Percentiles rank a stretch among this genome's conserved stretches.
Evolutionary conservation across 352 stramenopile genomes (phyloP).

Genomic region (Albugo laibachii): DNA sequence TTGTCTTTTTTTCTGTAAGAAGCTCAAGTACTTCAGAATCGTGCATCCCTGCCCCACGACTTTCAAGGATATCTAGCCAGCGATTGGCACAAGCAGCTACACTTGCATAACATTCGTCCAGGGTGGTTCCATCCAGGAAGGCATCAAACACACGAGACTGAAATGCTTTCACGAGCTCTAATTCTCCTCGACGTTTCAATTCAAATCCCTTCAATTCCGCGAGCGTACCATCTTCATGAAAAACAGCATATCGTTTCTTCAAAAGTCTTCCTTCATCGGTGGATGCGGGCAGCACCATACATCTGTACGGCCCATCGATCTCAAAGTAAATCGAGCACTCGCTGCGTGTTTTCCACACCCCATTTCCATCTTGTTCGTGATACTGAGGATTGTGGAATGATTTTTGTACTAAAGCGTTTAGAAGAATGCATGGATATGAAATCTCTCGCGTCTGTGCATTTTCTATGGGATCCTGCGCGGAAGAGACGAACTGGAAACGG

Average conservation of each 20-base stretch:
- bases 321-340: conserved; percentile 99
- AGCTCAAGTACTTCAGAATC: conserved; percentile 94
- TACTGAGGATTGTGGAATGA: conserved; percentile 98
- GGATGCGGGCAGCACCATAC: conserved; percentile 96
- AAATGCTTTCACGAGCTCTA: conserved; percentile 99
- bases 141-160: conserved; percentile 95
- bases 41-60: conserved; percentile 84
- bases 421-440: conserved; percentile 97
- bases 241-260: conserved; percentile 94
- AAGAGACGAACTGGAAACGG: conserved; percentile 38
- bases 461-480: conserved; percentile 5
- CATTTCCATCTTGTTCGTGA: conserved; percentile 28
- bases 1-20: conserved; percentile 97
- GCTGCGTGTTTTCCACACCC: conserved; percentile 82
- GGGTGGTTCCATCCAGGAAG: conserved; percentile 87
- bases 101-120: conserved; percentile 92
- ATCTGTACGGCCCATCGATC: conserved; percentile 96
- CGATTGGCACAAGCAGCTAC: conserved; percentile 94
- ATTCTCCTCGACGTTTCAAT: conserved; percentile 95
- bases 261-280: conserved; percentile 97
- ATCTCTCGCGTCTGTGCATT: conserved; percentile 27
- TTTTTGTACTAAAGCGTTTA: conserved; percentile 96
- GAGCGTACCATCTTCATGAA: conserved; percentile 66
- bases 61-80: conserved; percentile 98
- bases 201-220: conserved; percentile 89